Evolutionary conservation across 148 eudicot species (phyloP).

Genomic region (Fagopyrum homotropicum): DNA sequence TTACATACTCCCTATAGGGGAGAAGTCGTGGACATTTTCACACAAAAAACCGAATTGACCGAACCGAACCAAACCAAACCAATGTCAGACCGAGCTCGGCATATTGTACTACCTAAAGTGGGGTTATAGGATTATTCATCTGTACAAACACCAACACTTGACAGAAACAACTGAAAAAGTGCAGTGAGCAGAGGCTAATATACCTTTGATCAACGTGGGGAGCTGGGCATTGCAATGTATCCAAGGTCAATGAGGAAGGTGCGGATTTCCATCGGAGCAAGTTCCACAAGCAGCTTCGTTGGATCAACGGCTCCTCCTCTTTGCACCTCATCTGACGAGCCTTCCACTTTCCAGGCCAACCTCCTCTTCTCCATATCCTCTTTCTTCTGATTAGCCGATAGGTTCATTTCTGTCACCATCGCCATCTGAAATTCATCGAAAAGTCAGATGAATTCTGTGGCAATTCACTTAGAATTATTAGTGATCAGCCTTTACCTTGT

Average conservation of each 20-base stretch:
- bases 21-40: too few species aligned
- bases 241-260: constrained; percentile 50
- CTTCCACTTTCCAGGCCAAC: constrained; percentile 71
- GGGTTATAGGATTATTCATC: neutral
- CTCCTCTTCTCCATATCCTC: constrained; percentile 65
- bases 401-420: constrained; percentile 68
- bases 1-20: too few species aligned
- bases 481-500: constrained; percentile 41
- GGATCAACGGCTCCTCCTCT: constrained; percentile 81
- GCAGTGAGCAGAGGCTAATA: too few species aligned
- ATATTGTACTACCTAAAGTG: neutral
- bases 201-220: neutral
- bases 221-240: constrained; percentile 23
- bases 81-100: too few species aligned
- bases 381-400: constrained; percentile 89
- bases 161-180: too few species aligned
- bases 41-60: too few species aligned
- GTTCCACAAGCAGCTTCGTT: constrained; percentile 46
- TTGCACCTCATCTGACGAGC: constrained; percentile 26
- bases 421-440: constrained; percentile 39
- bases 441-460: neutral
- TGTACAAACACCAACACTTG: neutral
- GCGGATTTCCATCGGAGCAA: constrained; percentile 86
- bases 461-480: too few species aligned
- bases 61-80: too few species aligned